phyloP scores from a whole-genome alignment of 805 yeast genomes.

The Wickerhamiella azyma region DNA sequence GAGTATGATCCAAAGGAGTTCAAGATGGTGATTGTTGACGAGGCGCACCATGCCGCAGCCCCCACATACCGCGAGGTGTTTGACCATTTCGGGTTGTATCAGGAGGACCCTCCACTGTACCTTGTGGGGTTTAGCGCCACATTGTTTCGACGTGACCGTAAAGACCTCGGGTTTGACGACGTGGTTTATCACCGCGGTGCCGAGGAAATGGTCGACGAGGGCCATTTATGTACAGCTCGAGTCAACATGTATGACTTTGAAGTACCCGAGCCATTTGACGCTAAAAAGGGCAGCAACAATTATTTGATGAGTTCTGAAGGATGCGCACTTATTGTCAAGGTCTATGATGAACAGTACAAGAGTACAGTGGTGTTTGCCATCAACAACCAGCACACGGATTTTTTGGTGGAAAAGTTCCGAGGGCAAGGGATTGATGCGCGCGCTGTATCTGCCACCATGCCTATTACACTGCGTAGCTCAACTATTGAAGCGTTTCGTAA shows the following conservation, averaged over 20 bases:
- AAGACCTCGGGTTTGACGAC: conserved; percentile 52
- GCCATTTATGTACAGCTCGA: conserved; percentile 56
- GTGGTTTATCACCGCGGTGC: conserved; percentile 59
- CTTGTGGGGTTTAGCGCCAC: conserved; percentile 80
- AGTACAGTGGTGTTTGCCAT: conserved; percentile 71
- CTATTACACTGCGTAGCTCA: conserved; percentile 34
- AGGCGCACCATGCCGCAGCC: conserved; percentile 86
- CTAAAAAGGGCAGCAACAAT: conserved; percentile 36
- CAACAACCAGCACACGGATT: conserved; percentile 50
- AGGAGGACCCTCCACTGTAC: conserved; percentile 32
- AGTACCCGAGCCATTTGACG: conserved; percentile 29
- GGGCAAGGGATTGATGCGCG: conserved; percentile 52
- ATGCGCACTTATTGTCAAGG: conserved; percentile 37
- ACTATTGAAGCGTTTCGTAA: conserved; percentile 44
- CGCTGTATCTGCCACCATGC: conserved; percentile 56
- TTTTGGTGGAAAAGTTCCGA: conserved; percentile 40
- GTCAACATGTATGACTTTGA: conserved; percentile 53
- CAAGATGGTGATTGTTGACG: conserved; percentile 71
- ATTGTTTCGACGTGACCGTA: conserved; percentile 59
- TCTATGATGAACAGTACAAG: conserved; percentile 31
- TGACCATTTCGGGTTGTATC: conserved; percentile 35
- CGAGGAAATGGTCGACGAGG: conserved; percentile 48
- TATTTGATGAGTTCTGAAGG: conserved; percentile 10
- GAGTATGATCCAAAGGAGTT: conserved; percentile 44
- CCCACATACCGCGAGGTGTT: conserved; percentile 46